These are phyloP conservation scores for Ustanciosporium gigantosporum DNA, from an alignment of 1,284 basidiomycete genomes.

Conservation along the genomic window DNA sequence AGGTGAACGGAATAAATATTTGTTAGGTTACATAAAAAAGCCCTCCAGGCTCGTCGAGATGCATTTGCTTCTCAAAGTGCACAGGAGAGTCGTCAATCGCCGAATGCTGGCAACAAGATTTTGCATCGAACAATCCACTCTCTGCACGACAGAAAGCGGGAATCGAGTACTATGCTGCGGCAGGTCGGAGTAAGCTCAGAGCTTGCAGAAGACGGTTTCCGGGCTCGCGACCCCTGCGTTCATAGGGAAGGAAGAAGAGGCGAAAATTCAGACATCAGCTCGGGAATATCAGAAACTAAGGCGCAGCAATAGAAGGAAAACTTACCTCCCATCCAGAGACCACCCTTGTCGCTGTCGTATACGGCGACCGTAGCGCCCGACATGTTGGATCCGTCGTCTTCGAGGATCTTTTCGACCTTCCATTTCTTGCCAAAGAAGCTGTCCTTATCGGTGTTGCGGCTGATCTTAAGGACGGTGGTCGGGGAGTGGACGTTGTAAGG, in stretches of 20 bases:
- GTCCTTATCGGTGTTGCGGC: slow-evolving; percentile 33
- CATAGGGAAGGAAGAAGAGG: neutral
- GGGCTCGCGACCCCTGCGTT: neutral
- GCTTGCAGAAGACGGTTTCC: neutral
- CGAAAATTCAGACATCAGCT: no score
- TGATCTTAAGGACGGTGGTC: slow-evolving; percentile 35
- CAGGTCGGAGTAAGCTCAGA: no score
- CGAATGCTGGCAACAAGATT: no score
- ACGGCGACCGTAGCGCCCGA: slow-evolving; percentile 26
- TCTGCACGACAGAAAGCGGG: no score
- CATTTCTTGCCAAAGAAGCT: slow-evolving; percentile 50
- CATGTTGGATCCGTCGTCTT: slow-evolving; percentile 36
- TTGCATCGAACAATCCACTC: no score
- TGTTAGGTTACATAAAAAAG: no score
- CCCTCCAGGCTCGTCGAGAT: no score
- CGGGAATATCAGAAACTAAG: neutral
- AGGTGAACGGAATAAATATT: no score
- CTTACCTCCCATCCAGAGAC: slow-evolving; percentile 24
- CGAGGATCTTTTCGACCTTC: slow-evolving; percentile 43
- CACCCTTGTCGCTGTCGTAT: slow-evolving; percentile 14
- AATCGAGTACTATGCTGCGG: no score
- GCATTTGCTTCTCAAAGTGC: no score
- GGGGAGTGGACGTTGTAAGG: slow-evolving; percentile 21
- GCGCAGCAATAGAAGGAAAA: neutral
- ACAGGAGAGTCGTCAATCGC: no score